Conservation (phyloP, 139 green algal species). For the Chlamydomonas sp. region DNA sequence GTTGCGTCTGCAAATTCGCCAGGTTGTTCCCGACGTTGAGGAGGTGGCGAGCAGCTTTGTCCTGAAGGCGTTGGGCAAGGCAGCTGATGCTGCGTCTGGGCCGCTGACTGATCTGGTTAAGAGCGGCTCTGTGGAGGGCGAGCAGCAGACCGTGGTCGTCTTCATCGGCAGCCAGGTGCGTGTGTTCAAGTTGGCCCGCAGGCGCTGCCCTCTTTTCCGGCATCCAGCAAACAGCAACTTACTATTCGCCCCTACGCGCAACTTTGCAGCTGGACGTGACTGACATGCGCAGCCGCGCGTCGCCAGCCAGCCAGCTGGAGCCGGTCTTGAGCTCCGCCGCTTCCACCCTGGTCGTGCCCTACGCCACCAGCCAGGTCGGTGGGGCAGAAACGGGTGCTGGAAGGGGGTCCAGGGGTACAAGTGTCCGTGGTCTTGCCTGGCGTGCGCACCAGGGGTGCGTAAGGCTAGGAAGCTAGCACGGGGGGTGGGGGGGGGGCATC, state of each 20-base stretch:
- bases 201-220: too few relatives aligned
- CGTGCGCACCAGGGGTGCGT: too few relatives aligned
- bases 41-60: constrained; percentile 20
- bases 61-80: constrained; percentile 20
- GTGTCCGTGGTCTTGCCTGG: too few relatives aligned
- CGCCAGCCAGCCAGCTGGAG: background rate
- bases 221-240: too few relatives aligned
- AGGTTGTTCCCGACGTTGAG: constrained; percentile 15
- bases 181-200: background rate
- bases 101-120: background rate
- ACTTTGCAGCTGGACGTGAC: constrained; percentile 23
- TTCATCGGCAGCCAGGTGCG: constrained; percentile 32
- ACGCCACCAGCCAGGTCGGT: constrained; percentile 26
- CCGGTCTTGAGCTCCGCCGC: background rate
- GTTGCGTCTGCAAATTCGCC: background rate
- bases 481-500: too few relatives aligned
- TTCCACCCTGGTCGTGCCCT: constrained; percentile 37
- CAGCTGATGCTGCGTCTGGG: background rate
- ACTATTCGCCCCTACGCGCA: background rate
- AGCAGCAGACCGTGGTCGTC: constrained; percentile 7
- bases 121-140: background rate
- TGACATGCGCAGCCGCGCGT: constrained; percentile 24
- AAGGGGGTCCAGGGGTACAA: too few relatives aligned
- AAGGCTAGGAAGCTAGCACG: too few relatives aligned
- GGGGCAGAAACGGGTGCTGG: too few relatives aligned